A percentile compares a stretch with the other conserved stretches of the same genome.
phyloP scores from a whole-genome alignment of 495 filamentous ascomycete genomes.

The Astrothelium subdiscretum region DNA sequence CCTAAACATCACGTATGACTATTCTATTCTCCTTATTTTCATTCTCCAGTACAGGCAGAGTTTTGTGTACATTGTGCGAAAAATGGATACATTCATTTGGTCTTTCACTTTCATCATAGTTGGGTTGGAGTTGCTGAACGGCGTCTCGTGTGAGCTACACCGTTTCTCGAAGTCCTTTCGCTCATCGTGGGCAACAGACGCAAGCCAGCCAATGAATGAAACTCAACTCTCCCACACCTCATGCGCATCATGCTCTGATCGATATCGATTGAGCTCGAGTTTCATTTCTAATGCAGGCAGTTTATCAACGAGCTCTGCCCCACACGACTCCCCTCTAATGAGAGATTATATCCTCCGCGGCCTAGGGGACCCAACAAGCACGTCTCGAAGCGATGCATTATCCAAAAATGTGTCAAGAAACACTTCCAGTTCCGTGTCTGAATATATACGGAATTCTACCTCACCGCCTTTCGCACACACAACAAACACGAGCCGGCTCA shows the following conservation, averaged over 20 bases:
- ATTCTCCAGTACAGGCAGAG: neutral
- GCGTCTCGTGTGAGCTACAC: neutral
- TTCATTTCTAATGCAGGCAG: neutral
- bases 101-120: neutral
- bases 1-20: neutral
- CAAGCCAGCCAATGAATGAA: neutral
- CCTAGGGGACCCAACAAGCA: neutral
- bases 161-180: neutral
- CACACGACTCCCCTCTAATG: neutral
- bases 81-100: neutral
- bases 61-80: neutral
- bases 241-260: neutral
- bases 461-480: neutral
- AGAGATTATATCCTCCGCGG: neutral
- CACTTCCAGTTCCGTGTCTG: neutral
- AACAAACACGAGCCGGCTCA: neutral
- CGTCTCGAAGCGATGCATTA: neutral
- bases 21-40: neutral
- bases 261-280: neutral
- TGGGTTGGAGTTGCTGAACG: neutral
- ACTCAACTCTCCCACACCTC: neutral
- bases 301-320: neutral
- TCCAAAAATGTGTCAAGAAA: neutral
- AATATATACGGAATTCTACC: neutral
- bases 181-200: neutral